These are phyloP conservation scores for Kwoniella bestiolae DNA, from an alignment of 768 basidiomycete species.

Conservation along the genomic window DNA sequence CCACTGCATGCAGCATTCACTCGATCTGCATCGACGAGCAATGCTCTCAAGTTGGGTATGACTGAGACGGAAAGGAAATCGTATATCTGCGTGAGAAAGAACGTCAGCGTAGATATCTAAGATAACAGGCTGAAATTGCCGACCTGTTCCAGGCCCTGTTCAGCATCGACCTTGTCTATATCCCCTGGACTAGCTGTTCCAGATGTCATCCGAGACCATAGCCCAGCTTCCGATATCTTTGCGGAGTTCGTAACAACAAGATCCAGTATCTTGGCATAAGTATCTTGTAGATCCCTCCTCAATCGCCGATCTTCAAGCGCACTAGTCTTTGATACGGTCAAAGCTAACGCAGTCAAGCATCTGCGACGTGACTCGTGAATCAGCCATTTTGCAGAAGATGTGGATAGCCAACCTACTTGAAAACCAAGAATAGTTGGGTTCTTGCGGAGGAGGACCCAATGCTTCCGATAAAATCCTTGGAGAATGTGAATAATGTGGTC, in stretches of 20 bases:
- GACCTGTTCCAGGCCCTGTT: constrained; percentile 12
- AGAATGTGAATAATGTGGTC: constrained; percentile 74
- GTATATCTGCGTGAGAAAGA: constrained; percentile 64
- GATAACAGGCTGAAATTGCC: no score
- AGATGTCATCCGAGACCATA: constrained; percentile 26
- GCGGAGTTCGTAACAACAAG: constrained; percentile 69
- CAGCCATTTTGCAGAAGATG: neutral
- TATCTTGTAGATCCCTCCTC: constrained; percentile 89
- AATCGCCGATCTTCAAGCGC: constrained; percentile 87
- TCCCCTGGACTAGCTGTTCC: constrained; percentile 8
- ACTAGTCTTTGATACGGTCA: constrained; percentile 67
- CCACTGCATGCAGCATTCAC: constrained; percentile 77
- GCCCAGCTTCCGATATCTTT: constrained; percentile 21
- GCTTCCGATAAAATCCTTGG: constrained; percentile 73
- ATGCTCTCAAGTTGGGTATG: constrained; percentile 74
- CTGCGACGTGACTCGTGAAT: neutral
- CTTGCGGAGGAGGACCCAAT: constrained; percentile 61
- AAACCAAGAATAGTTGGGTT: constrained; percentile 70
- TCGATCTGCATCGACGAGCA: constrained; percentile 83
- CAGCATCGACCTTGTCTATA: constrained; percentile 4
- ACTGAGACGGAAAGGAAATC: constrained; percentile 70
- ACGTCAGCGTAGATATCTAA: no score
- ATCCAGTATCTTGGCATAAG: constrained; percentile 82
- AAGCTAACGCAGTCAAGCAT: constrained; percentile 26
- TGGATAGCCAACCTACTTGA: constrained; percentile 64